Percentiles rank a stretch among this genome's conserved stretches.
phyloP scores from a whole-genome alignment of 192 early-diverging fungal species.

The Linnemannia zychae region DNA sequence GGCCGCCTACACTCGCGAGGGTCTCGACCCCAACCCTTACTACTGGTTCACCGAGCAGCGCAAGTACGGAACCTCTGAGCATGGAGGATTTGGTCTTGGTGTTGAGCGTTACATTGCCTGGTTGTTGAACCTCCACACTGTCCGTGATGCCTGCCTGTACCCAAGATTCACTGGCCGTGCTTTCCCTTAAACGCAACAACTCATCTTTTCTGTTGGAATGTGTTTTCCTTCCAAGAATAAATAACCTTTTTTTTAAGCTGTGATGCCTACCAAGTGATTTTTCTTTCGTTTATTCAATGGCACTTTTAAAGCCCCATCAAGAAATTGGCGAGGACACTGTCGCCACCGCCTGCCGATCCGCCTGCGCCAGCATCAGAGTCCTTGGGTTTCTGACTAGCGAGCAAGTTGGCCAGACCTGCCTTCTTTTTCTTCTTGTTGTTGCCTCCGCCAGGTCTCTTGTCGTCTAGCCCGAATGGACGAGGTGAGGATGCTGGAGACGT shows the following conservation, averaged over 20 bases:
- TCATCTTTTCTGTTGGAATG: neutral
- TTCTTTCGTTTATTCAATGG: neutral
- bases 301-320: conserved; percentile 35
- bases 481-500: conserved; percentile 39
- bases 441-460: conserved; percentile 5
- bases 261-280: neutral
- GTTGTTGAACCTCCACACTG: conserved; percentile 91
- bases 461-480: conserved; percentile 3
- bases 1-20: conserved; percentile 89
- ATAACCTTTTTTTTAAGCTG: conserved; percentile 2
- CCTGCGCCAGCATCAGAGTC: conserved; percentile 10
- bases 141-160: conserved; percentile 93
- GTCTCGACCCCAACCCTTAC: conserved; percentile 92
- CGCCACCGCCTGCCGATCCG: conserved; percentile 9
- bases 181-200: conserved; percentile 37
- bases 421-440: conserved; percentile 53
- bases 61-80: conserved; percentile 96
- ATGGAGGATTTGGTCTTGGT: conserved; percentile 98
- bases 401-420: conserved; percentile 18
- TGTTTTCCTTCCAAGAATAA: neutral
- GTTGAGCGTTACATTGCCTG: conserved; percentile 98
- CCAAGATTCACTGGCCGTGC: conserved; percentile 70
- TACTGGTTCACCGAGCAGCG: conserved; percentile 99
- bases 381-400: conserved; percentile 44
- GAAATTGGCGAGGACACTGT: conserved; percentile 50